Base-by-base conservation (phyloP, 495 filamentous ascomycete genomes). In the Penicillium manginii region DNA sequence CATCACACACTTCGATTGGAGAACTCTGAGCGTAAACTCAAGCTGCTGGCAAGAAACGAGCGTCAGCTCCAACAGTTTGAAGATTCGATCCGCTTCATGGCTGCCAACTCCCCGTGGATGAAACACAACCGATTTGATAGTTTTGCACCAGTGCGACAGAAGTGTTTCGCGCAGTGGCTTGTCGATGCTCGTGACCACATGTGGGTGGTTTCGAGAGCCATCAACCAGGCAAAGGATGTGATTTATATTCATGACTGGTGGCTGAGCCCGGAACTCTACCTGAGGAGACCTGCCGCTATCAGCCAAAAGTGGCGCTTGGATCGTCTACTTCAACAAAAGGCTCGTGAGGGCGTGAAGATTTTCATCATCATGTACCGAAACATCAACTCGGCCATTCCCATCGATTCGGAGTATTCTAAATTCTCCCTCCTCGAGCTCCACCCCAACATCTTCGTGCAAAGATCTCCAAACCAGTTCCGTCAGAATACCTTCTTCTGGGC, bases 401-500 rank as follows among this genome's bases (percentile, higher is more conserved):
- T 99, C 66, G 96, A 98, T 70, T 97, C 92, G n/a, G 91, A 96
- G 64, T 97, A 98, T 70, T 96, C 96, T 19, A 99, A 99, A 65
- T 97, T 96, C 77, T 96, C 93, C 3, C 84, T 99, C 40, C 87
- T 99, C 19, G 96, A 98, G 63, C 82, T 99, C 12, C 93, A 97
- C 65, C 92, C 92, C 9, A 99, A 99, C 66, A 83, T 99, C 58
- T 96, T 96, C 66, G 92, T 99, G 9, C 91, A 98, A 64, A 83
- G 94, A 63, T 97, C 92, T 2, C 94, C 94, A 1, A 97, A 99
- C 63, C 94, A 99, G 70, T 92, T 97, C 72, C 88, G 94, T 57
- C 96, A 99, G 76, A 96, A 96, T 59, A 96, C 96, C n/a, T 99
- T 99, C 76, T 99, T 98, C 78, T 99, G 94, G 84, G 94, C 94